Base-by-base conservation (phyloP, 108 stramenopile genomes). In the Cyclotella cryptica region DNA sequence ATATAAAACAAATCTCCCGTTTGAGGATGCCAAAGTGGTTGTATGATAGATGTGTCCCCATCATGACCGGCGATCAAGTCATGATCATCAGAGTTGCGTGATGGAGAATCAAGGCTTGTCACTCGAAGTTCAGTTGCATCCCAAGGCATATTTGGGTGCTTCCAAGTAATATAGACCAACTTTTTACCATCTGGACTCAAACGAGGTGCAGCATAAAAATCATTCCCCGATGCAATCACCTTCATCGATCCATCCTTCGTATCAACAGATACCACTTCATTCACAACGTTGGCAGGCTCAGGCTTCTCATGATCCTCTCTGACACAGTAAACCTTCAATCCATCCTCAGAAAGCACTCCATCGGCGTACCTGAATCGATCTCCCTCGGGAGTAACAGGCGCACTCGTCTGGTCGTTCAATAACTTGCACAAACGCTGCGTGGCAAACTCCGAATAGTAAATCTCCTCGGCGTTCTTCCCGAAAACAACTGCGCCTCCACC, bases 111-210 rank as follows among this genome's bases (percentile, higher is more conserved):
- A 58, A 83, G 21, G 8, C 39, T 40, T 12, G 69, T 47, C 17
- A 88, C 74, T 3, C 84, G 72, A 21, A 92, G 66, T 51, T 85
- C 75, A 12, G 88, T 88, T 3, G 87, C 67, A 78, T 93, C 92
- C 92, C 92, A 93, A 5, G 89, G 89, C 93, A 94, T 94, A 72
- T 89, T 92, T 0, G 93, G 93, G 83, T 94, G 93, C 58, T 91
- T 79, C 93, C 93, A 94, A 18, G 88, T 84, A 49, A 91, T 54
- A 44, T 86, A 93, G 12, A 87, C 90, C 7, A 92, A 21, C 21
- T 80, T 75, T 10, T 53, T 81, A 10, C 84, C 83, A 67, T 89
- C 75, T 11, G 74, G 73, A 15, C 80, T 83, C 8, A 88, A 29
- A 13, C 86, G 77, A 10, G 92, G 92, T 29, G 80, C 71, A 0